phyloP scores from a whole-genome alignment of 352 stramenopile species.

The Pythium monospermum region DNA sequence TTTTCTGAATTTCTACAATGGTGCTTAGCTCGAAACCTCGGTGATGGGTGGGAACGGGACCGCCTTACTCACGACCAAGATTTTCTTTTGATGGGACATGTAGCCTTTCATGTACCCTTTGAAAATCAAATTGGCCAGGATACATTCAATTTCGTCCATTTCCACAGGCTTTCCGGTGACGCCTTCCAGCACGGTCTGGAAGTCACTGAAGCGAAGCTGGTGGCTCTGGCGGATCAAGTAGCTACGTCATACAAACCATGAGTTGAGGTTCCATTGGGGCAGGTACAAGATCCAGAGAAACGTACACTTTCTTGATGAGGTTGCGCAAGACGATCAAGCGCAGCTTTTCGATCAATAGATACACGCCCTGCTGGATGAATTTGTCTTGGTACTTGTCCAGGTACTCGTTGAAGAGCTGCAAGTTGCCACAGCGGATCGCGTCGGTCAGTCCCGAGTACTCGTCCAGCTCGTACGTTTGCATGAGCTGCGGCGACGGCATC shows the following conservation, averaged over 20 bases:
- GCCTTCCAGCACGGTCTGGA: constrained; percentile 83
- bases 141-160: constrained; percentile 96
- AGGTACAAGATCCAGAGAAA: constrained; percentile 13
- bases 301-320: constrained; percentile 95
- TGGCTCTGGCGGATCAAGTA: constrained; percentile 81
- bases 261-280: not conserved
- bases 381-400: constrained; percentile 87
- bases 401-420: constrained; percentile 91
- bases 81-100: constrained; percentile 95
- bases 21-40: constrained; percentile 56
- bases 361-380: constrained; percentile 92
- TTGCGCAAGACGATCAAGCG: constrained; percentile 94
- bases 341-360: constrained; percentile 95
- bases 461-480: constrained; percentile 87
- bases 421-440: constrained; percentile 88
- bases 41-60: constrained; percentile 90
- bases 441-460: constrained; percentile 88
- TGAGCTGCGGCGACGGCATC: constrained; percentile 87
- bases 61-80: constrained; percentile 93
- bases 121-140: constrained; percentile 97
- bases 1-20: constrained; percentile 5
- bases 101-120: constrained; percentile 96
- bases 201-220: constrained; percentile 89
- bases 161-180: constrained; percentile 85
- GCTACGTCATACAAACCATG: constrained; percentile 25